phyloP scores from a whole-genome alignment of 345 rosid species.

The Brassica nigra region DNA sequence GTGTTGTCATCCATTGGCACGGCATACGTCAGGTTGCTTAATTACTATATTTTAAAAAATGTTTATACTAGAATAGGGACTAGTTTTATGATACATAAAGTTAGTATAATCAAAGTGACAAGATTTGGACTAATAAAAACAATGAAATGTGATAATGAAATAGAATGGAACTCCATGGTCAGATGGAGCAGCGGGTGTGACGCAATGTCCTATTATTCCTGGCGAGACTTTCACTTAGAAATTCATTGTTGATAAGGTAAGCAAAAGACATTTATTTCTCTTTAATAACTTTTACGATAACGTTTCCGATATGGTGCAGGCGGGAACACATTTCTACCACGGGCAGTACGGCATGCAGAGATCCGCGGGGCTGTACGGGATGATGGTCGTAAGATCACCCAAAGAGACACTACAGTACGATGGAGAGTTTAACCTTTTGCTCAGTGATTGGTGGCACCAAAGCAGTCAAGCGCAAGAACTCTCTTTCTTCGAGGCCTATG shows the following conservation, averaged over 20 bases:
- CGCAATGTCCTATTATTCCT: neutral
- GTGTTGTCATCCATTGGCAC: constrained; percentile 93
- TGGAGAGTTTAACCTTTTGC: neutral
- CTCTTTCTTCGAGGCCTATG: neutral
- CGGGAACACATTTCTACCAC: neutral
- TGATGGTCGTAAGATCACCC: neutral
- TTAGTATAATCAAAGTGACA: neutral
- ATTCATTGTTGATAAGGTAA: neutral
- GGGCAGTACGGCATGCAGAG: neutral
- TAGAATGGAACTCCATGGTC: neutral
- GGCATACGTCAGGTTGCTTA: constrained; percentile 74
- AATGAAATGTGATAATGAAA: neutral
- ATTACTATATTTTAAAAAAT: neutral
- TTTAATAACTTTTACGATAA: neutral
- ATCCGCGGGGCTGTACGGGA: neutral
- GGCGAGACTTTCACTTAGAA: neutral
- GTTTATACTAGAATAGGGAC: neutral
- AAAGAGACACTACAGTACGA: neutral
- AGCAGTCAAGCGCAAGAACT: neutral
- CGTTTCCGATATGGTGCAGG: neutral
- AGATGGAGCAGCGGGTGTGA: neutral
- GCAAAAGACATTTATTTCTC: neutral
- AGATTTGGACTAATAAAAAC: neutral
- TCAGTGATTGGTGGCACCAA: neutral
- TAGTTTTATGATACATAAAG: neutral